phyloP scores from a whole-genome alignment of 1,284 basidiomycete genomes.

The Ceratobasidium sp. region DNA sequence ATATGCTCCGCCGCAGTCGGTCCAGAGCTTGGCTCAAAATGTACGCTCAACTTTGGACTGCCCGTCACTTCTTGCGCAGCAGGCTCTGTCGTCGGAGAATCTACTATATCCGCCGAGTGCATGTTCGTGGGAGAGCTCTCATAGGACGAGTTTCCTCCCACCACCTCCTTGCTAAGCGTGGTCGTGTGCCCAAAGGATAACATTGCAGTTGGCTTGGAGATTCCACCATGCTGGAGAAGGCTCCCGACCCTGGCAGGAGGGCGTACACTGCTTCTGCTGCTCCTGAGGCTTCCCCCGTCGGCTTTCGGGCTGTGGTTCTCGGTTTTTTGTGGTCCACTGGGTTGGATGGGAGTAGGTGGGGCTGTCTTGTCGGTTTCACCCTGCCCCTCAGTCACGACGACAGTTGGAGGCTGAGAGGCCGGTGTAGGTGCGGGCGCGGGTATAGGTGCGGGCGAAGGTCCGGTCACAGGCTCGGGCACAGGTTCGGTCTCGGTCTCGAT shows the following conservation, averaged over 20 bases:
- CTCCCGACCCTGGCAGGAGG: constrained; percentile 84
- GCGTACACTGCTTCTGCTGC: constrained; percentile 58
- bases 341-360: constrained; percentile 58
- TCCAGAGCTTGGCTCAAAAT: too few species aligned
- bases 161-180: constrained; percentile 80
- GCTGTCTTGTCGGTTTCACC: constrained; percentile 65
- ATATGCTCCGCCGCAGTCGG: too few species aligned
- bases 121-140: too few species aligned
- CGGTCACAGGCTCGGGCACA: too few species aligned
- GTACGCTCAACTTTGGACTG: too few species aligned
- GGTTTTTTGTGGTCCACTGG: constrained; percentile 89
- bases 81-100: too few species aligned
- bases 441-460: too few species aligned
- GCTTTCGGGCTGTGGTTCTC: constrained; percentile 64
- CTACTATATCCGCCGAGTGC: too few species aligned
- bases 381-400: constrained; percentile 77
- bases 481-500: too few species aligned
- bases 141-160: too few species aligned
- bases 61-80: too few species aligned
- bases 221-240: constrained; percentile 81
- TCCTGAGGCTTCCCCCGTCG: constrained; percentile 88
- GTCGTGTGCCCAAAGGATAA: constrained; percentile 78
- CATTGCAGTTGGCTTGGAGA: constrained; percentile 69
- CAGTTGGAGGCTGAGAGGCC: constrained; percentile 75
- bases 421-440: constrained; percentile 56